Base-by-base conservation (phyloP, 305 asterid species). In the Caryopteris hybrid region DNA sequence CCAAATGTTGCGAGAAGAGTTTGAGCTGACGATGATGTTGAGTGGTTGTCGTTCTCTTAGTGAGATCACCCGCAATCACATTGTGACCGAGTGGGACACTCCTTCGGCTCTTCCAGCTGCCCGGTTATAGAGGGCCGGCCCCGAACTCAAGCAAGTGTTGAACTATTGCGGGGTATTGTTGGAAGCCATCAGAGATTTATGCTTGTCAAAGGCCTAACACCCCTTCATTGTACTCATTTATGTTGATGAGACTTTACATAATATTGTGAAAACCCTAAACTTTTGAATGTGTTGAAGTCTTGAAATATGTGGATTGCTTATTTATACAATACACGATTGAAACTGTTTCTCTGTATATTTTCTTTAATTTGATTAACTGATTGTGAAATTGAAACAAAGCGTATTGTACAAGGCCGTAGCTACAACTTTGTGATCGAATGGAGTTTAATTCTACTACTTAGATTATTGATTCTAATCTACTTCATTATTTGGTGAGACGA, bases 21-120 rank as follows among this genome's bases (percentile, higher is more conserved):
- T 92, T 76, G 98, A 90, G 78, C 87, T 92, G 61, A 90, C 96
- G 5, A 92, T 92, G 97, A 97, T 96, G 13, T 75, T 92, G 87
- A 88, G 95, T 50, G 98, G 98, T 0, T 90, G 98, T 52, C 80
- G 85, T 57, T 78, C 91, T 11, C 76, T 92, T 1, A 79, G 85
- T 57, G 95, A 92, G 84, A 92, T 92, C 46, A 88, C 91, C 36
- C 88, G 96, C 34, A 59, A 79, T 64, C 98, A 90, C 89, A 86
- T 92, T 48, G 54, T 34, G 69, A 77, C 97, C 4, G 88, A 79
- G 6, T 90, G 98, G 98, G 98, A 90, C 27, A 78, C 88, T 13
- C 89, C 91, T 0, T 79, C 41, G 41, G 70, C 77, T 45, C 92
- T 82, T 62, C 86, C 81, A 1, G 80, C 85, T 8, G 72, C 98